Evolutionary conservation across 164 flowering plant species (phyloP).

Genomic region (Annona squamosa): DNA sequence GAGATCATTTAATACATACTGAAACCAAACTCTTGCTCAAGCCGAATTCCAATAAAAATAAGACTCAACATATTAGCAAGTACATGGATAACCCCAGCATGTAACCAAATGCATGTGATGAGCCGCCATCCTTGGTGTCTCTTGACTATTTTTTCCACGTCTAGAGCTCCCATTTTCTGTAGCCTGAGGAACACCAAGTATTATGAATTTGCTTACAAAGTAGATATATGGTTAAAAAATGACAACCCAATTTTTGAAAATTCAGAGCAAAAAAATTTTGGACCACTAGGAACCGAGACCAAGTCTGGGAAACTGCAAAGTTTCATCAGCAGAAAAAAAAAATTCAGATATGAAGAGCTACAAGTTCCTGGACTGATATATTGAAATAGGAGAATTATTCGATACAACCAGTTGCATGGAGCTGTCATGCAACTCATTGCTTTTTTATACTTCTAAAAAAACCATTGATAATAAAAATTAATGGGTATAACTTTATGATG

Average conservation of each 20-base stretch:
- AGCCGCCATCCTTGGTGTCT: conserved; percentile 64
- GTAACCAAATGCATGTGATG: conserved; percentile 68
- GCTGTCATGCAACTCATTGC: too few relatives aligned
- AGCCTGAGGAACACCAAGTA: conserved; percentile 26
- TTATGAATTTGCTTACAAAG: background rate
- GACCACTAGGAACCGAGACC: background rate
- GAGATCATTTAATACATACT: conserved; percentile 31
- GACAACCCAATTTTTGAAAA: background rate
- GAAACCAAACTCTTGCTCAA: conserved; percentile 89
- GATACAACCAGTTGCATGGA: too few relatives aligned
- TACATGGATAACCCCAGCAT: conserved; percentile 73
- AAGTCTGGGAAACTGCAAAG: background rate
- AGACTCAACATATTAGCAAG: conserved; percentile 88
- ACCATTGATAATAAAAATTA: too few relatives aligned
- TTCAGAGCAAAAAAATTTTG: background rate
- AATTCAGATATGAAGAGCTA: background rate
- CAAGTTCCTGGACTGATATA: background rate
- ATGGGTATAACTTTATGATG: too few relatives aligned
- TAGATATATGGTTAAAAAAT: background rate
- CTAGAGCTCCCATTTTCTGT: conserved; percentile 68
- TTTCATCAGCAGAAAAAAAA: background rate
- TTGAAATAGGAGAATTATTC: too few relatives aligned
- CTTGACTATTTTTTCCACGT: conserved; percentile 46
- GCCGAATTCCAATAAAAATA: conserved; percentile 73
- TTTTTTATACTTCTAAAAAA: too few relatives aligned